Evolutionary conservation across 768 basidiomycete genomes (phyloP).

Genomic region (Hericium alpestre): DNA sequence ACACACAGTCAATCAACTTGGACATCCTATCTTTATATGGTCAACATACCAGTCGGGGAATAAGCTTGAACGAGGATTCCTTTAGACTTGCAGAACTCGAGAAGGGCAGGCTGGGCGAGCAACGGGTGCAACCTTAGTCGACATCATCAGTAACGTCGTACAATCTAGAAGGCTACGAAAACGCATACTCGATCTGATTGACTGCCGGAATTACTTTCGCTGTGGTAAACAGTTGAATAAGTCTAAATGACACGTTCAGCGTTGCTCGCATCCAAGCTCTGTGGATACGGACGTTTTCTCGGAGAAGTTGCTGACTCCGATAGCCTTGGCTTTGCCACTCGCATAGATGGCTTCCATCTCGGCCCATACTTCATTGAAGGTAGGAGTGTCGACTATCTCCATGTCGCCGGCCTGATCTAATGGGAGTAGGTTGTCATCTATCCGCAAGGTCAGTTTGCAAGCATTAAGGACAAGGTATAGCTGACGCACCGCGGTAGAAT

Average conservation of each 20-base stretch:
- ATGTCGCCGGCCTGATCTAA: neutral
- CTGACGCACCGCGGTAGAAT: neutral
- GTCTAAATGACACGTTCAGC: too few species aligned
- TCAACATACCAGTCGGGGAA: conserved; percentile 59
- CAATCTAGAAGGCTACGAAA: neutral
- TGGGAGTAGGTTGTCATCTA: neutral
- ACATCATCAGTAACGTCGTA: neutral
- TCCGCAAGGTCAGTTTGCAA: neutral
- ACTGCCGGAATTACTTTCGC: conserved; percentile 61
- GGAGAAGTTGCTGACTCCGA: conserved; percentile 74
- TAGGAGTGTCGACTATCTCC: neutral
- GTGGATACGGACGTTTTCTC: conserved; percentile 28
- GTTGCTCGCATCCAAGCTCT: too few species aligned
- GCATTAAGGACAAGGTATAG: neutral
- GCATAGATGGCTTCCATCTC: neutral
- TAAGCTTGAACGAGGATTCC: conserved; percentile 70
- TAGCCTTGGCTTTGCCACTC: conserved; percentile 50
- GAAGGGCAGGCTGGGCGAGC: conserved; percentile 62
- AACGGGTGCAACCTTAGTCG: conserved; percentile 43
- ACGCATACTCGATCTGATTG: conserved; percentile 39
- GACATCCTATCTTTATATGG: too few species aligned
- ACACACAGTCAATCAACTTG: neutral
- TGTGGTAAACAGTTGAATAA: conserved; percentile 41
- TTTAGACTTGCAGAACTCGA: conserved; percentile 51
- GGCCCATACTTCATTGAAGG: neutral